Conservation (phyloP, 148 eudicot species). For the Rhododendron griersonianum region DNA sequence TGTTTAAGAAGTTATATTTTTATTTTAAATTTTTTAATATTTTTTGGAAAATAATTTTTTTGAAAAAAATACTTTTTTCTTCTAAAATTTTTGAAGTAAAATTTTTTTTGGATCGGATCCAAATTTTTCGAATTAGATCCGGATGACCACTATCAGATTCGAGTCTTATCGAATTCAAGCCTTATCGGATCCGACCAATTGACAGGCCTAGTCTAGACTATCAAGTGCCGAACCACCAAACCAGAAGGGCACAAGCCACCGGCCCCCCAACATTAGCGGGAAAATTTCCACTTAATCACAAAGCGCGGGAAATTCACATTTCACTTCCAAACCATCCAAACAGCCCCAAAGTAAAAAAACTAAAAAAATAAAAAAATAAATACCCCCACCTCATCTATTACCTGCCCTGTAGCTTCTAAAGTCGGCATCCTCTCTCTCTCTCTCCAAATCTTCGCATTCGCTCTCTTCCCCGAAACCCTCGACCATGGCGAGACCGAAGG, state of each 20-base stretch:
- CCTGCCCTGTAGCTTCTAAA: not conserved
- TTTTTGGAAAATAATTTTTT: too few relatives aligned
- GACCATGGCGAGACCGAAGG: slow-evolving; percentile 48
- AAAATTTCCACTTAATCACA: not conserved
- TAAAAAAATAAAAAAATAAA: not conserved
- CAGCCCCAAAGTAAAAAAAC: not conserved
- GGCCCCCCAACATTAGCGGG: not conserved
- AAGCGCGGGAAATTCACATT: not conserved
- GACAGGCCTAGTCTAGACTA: too few relatives aligned
- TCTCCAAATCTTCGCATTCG: not conserved
- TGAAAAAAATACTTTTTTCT: too few relatives aligned
- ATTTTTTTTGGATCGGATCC: too few relatives aligned
- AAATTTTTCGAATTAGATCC: too few relatives aligned
- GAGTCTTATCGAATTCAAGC: too few relatives aligned
- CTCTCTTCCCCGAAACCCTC: not conserved
- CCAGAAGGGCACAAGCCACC: not conserved
- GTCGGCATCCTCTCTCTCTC: not conserved
- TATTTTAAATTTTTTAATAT: too few relatives aligned
- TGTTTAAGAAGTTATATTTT: too few relatives aligned
- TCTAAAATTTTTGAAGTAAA: too few relatives aligned
- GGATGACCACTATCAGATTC: too few relatives aligned
- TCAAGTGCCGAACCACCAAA: not conserved
- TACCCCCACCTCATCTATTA: not conserved
- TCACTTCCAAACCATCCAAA: not conserved
- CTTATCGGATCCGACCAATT: too few relatives aligned